Evolutionary conservation across 2,329 filamentous ascomycete genomes (phyloP), one percentile per base, ranked within the genome.

Genomic region (Teratosphaeria pseudoeucalypti): DNA sequence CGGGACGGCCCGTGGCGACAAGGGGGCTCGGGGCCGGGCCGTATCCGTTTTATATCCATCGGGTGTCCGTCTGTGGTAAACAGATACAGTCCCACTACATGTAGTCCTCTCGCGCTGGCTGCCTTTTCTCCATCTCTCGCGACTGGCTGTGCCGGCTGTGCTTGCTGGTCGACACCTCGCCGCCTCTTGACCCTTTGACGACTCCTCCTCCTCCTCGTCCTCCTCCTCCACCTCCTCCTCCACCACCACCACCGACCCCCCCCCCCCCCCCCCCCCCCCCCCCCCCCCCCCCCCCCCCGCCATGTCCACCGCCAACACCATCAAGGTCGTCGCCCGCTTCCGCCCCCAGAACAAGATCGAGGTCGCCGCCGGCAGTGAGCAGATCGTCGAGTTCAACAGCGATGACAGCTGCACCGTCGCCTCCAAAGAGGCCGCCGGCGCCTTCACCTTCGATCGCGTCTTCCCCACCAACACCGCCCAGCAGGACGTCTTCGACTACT

Each of bases 401-500:
- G 87, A 92, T 59, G 92, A 97, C 73, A 95, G 92, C 72, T 96
- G 92, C 78, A 82, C 79, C 60, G 79, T 97, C 74, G 87, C 95
- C 87, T 95, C 90, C 66, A 85, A 81, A 73, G 92, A 96, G 74
- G 88, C 87, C 63, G 67, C 63, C 57, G 79, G 87, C 66, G 90
- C 90, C 61, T 99, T 97, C 75, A 99, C 94, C 64, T 99, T 97
- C 76, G 94, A 99, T 75, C 89, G 92, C 64, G 90, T 99, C 66
- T 99, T 99, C 79, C 90, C 90, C 74, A 97, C 96, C 89, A 81
- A 82, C 75, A 94, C 90, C 71, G 85, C 85, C 70, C 94, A 99
- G 77, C 81, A 84, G 71, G 92, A 97, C 76, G 91, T 99, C 70
- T 99, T 99, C 79, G 90, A 97, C 76, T 99, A 94, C 79, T 97